Percentiles rank a stretch among this genome's conserved stretches.
Conservation (phyloP, 495 filamentous ascomycete species). For the Trichoderma gamsii region DNA sequence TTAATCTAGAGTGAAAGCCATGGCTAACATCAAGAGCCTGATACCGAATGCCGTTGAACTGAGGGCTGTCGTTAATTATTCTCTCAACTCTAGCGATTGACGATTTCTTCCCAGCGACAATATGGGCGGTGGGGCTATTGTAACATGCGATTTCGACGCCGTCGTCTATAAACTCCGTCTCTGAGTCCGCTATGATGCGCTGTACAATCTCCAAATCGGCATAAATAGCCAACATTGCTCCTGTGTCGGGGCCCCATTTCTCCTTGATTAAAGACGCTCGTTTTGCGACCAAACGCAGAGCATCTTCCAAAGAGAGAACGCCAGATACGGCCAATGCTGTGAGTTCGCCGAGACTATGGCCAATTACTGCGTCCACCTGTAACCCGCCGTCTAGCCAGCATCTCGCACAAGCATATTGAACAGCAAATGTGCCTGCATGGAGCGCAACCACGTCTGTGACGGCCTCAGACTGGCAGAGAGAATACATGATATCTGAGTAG, state of each 20-base stretch:
- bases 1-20: slow-evolving; percentile 41
- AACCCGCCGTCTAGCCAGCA: slow-evolving; percentile 43
- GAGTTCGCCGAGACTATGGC: slow-evolving; percentile 6
- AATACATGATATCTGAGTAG: slow-evolving; percentile 37
- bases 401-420: slow-evolving; percentile 44
- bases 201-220: slow-evolving; percentile 15
- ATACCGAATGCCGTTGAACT: background rate
- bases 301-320: slow-evolving; percentile 23
- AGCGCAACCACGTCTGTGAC: slow-evolving; percentile 39
- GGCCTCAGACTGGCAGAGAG: slow-evolving; percentile 39
- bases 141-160: slow-evolving; percentile 37
- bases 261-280: slow-evolving; percentile 41
- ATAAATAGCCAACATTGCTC: slow-evolving; percentile 42
- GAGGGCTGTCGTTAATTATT: slow-evolving; percentile 7
- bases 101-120: slow-evolving; percentile 26
- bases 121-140: slow-evolving; percentile 32
- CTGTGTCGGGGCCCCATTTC: slow-evolving; percentile 42
- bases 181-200: slow-evolving; percentile 10
- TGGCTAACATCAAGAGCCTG: slow-evolving; percentile 35
- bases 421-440: slow-evolving; percentile 40
- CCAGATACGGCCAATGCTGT: slow-evolving; percentile 21
- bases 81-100: slow-evolving; percentile 24
- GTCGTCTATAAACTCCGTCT: slow-evolving; percentile 6
- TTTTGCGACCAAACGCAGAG: slow-evolving; percentile 35
- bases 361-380: background rate